phyloP scores from a whole-genome alignment of 2,329 filamentous ascomycete genomes.

The Lasiodiplodia sp. region DNA sequence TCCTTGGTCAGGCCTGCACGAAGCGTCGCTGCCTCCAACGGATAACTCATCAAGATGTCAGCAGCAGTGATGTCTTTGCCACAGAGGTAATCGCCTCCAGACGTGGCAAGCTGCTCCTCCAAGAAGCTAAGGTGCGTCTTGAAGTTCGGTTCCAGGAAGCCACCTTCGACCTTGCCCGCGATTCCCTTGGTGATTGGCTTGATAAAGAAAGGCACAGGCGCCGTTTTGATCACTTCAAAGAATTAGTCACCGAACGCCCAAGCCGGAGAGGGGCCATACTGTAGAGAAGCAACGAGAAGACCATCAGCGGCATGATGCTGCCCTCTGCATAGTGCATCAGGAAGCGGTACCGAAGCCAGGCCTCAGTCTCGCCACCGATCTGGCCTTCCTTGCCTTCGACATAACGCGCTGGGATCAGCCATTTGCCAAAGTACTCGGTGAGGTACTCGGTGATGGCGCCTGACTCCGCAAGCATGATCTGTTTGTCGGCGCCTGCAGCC shows the following conservation, averaged over 20 bases:
- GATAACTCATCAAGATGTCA: slow-evolving; percentile 62
- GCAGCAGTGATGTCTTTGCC: slow-evolving; percentile 58
- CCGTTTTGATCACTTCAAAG: slow-evolving; percentile 52
- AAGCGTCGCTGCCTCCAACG: slow-evolving; percentile 54
- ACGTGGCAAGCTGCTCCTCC: slow-evolving; percentile 57
- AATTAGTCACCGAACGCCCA: neutral
- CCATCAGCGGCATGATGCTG: slow-evolving; percentile 75
- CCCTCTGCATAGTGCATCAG: slow-evolving; percentile 88
- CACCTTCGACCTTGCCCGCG: slow-evolving; percentile 54
- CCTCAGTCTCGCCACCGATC: slow-evolving; percentile 65
- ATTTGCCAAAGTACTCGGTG: slow-evolving; percentile 68
- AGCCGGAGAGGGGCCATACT: slow-evolving; percentile 50
- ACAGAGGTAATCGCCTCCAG: slow-evolving; percentile 60
- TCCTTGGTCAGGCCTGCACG: slow-evolving; percentile 48
- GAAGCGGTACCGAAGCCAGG: slow-evolving; percentile 69
- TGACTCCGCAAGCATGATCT: slow-evolving; percentile 78
- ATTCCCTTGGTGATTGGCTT: slow-evolving; percentile 68
- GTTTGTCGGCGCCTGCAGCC: slow-evolving; percentile 53
- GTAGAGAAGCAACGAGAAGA: slow-evolving; percentile 69
- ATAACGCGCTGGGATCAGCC: slow-evolving; percentile 61
- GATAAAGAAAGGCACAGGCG: slow-evolving; percentile 72
- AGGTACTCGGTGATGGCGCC: slow-evolving; percentile 84
- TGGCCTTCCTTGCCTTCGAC: slow-evolving; percentile 61
- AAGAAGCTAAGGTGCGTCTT: slow-evolving; percentile 59
- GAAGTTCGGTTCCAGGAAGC: slow-evolving; percentile 57